Conservation (phyloP, 192 early-diverging fungal genomes). For the Gigaspora rosea region DNA sequence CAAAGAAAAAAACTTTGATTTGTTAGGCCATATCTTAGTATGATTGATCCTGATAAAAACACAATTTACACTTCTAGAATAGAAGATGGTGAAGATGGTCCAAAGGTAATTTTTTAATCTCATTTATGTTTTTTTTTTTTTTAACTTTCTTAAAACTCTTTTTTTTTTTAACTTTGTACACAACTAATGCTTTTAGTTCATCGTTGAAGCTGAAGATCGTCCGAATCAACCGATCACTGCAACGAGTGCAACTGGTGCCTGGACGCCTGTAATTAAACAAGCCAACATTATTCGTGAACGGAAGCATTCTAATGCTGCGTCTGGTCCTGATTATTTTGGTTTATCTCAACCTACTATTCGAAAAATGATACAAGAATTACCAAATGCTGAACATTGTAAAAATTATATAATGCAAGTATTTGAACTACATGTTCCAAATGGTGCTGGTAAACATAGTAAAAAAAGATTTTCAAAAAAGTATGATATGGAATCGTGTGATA, state of each 20-base stretch:
- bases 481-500: no score
- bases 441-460: no score
- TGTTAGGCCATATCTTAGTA: conserved; percentile 62
- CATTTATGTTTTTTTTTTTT: not conserved
- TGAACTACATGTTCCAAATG: not conserved
- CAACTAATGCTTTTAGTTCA: conserved; percentile 47
- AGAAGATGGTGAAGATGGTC: conserved; percentile 66
- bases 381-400: conserved; percentile 62
- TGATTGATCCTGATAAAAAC: conserved; percentile 56
- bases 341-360: conserved; percentile 74
- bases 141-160: not conserved
- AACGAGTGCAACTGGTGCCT: conserved; percentile 72
- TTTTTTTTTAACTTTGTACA: not conserved
- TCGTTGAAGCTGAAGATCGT: conserved; percentile 69
- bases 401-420: conserved; percentile 58
- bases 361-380: conserved; percentile 79
- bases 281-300: conserved; percentile 71
- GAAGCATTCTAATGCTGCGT: conserved; percentile 67
- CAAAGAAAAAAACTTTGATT: no score
- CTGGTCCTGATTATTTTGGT: conserved; percentile 85
- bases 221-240: conserved; percentile 57
- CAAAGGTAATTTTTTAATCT: conserved; percentile 38
- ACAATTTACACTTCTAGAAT: conserved; percentile 70
- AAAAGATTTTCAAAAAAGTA: no score
- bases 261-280: conserved; percentile 67